Conservation (phyloP, 371 early-diverging fungal species). For the Mucor indicus region DNA sequence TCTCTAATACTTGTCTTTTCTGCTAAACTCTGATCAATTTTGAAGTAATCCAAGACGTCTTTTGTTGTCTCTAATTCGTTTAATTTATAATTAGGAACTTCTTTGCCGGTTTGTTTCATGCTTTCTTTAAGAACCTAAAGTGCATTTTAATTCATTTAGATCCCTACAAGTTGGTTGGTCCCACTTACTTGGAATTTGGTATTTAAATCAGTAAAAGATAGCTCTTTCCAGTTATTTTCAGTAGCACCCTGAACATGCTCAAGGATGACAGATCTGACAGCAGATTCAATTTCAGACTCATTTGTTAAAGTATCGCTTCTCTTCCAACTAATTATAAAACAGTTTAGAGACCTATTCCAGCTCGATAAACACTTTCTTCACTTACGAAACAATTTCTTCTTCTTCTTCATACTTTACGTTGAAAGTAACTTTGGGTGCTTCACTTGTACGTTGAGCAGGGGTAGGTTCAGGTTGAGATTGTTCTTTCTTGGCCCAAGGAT, state of each 20-base stretch:
- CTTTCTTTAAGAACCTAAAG: slow-evolving; percentile 44
- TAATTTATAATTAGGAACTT: slow-evolving; percentile 36
- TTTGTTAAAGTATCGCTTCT: slow-evolving; percentile 18
- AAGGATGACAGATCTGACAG: slow-evolving; percentile 29
- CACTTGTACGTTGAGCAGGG: slow-evolving; percentile 20
- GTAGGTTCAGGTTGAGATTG: slow-evolving; percentile 11
- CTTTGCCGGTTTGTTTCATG: slow-evolving; percentile 40
- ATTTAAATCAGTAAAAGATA: slow-evolving; percentile 14
- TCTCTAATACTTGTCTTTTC: slow-evolving; percentile 7
- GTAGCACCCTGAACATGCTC: slow-evolving; percentile 21
- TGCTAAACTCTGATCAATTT: slow-evolving; percentile 2
- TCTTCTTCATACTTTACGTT: slow-evolving; percentile 32
- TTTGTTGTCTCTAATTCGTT: slow-evolving; percentile 29
- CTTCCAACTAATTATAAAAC: slow-evolving; percentile 31
- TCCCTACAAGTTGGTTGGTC: no score
- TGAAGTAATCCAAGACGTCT: slow-evolving; percentile 31
- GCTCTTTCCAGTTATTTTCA: slow-evolving; percentile 28
- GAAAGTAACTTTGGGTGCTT: slow-evolving; percentile 19
- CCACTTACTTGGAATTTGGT: slow-evolving; percentile 43
- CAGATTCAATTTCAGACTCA: slow-evolving; percentile 24
- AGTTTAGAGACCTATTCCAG: background rate
- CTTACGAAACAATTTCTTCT: slow-evolving; percentile 28
- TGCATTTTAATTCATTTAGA: background rate
- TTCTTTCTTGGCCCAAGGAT: slow-evolving; percentile 46
- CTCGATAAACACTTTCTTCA: slow-evolving; percentile 1